Base-by-base conservation (phyloP, 192 early-diverging fungal species). In the Dispira parvispora region DNA sequence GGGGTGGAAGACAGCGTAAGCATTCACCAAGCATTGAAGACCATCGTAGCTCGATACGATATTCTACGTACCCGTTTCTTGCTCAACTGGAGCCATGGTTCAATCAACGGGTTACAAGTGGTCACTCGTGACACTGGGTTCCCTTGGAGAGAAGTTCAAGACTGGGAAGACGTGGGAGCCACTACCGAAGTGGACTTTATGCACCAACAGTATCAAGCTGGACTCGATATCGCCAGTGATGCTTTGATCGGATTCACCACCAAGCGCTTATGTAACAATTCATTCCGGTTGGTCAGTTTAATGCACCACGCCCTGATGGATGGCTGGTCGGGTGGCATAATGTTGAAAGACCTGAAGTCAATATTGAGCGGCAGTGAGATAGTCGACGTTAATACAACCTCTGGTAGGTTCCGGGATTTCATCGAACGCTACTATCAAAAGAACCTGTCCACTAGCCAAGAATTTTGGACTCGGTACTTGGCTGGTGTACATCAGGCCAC, bases 241-340 rank as follows among this genome's bases (percentile, higher is more conserved):
- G 18, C 47, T 50, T 20, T 50, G 47, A 3, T 50, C 18, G 18
- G 47, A 16, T 50, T 16, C 47, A 23, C 21, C 1, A 8, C 8
- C 3, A 8, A 20, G 9, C 47, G 4, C 3, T 20, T 50, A 23
- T 2, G 4, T 20, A 8, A 2, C 1, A 8, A 50, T 23, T 23
- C 16, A 50, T 14, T 26, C 14, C 57, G 57, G 10, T 18, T 13
- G 1, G 6, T 43, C 9, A 1, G 38, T 11, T 43, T 43, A 2
- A 43, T 14, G 11, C 57, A 60, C 57, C 57, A 60, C 38, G 57
- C 57, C 32, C 4, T 60, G 8, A 3, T 43, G 32, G 57, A 60
- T 27, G 57, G 57, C 1, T 60, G 57, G 57, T 60, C 57, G 25
- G 21, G 12, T 9, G 57, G 32, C 13, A 27, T 60, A n/a, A 16